These are phyloP conservation scores for Aquilaria agallochum DNA, from an alignment of 441 rosid species.

Conservation along the genomic window DNA sequence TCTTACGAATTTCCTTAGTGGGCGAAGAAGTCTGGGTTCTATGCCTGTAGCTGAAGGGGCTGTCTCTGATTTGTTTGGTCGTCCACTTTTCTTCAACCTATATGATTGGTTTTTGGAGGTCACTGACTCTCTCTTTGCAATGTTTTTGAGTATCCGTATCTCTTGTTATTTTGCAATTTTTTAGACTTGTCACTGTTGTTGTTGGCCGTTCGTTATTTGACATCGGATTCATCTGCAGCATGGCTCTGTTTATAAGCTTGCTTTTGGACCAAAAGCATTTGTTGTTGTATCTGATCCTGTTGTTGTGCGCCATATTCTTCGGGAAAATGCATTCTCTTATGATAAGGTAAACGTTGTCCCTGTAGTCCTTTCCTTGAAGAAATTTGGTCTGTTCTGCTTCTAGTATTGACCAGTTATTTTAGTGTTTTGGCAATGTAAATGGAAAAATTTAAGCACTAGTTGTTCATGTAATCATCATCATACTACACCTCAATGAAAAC, in stretches of 20 bases:
- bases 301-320: conserved; percentile 76
- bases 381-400: not conserved
- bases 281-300: conserved; percentile 95
- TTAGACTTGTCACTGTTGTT: conserved; percentile 1
- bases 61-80: conserved; percentile 81
- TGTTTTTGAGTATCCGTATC: conserved; percentile 4
- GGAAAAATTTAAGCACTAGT: too few relatives aligned
- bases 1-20: conserved; percentile 74
- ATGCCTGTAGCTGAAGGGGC: conserved; percentile 95
- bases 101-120: conserved; percentile 96
- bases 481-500: too few relatives aligned
- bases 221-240: conserved; percentile 45
- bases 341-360: conserved; percentile 63
- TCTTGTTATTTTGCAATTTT: conserved; percentile 1
- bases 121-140: conserved; percentile 3
- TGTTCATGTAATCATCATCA: too few relatives aligned
- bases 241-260: conserved; percentile 92
- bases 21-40: conserved; percentile 75
- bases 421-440: too few relatives aligned
- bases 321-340: conserved; percentile 85
- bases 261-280: conserved; percentile 97
- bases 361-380: not conserved
- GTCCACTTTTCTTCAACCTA: conserved; percentile 80
- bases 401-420: not conserved
- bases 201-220: not conserved